phyloP scores from a whole-genome alignment of 495 filamentous ascomycete species.

The Talaromyces adpressus region DNA sequence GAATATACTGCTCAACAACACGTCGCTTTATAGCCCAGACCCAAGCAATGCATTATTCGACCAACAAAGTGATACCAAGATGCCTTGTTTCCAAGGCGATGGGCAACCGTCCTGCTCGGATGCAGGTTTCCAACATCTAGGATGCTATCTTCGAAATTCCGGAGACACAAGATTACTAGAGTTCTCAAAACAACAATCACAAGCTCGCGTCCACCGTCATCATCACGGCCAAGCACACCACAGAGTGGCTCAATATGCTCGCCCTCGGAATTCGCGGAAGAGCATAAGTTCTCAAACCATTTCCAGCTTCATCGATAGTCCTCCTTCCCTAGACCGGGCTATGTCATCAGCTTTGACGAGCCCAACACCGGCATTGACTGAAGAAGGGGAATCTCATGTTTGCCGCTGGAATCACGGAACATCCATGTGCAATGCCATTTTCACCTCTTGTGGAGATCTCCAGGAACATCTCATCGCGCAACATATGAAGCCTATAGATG shows the following conservation, averaged over 20 bases:
- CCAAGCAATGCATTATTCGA: background rate
- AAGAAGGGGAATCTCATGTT: slow-evolving; percentile 26
- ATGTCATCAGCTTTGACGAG: slow-evolving; percentile 33
- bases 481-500: slow-evolving; percentile 35
- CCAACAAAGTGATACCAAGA: background rate
- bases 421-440: slow-evolving; percentile 27
- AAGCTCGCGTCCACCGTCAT: slow-evolving; percentile 28
- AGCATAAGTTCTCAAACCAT: slow-evolving; percentile 36
- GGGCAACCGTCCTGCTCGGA: slow-evolving; percentile 5
- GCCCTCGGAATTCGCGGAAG: slow-evolving; percentile 27
- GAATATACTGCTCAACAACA: background rate
- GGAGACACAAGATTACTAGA: slow-evolving; percentile 2
- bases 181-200: slow-evolving; percentile 10
- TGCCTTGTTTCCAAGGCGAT: slow-evolving; percentile 5
- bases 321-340: slow-evolving; percentile 36
- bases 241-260: slow-evolving; percentile 28
- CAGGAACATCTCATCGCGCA: slow-evolving; percentile 35
- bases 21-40: background rate
- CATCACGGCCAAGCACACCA: slow-evolving; percentile 27
- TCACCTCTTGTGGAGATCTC: slow-evolving; percentile 28
- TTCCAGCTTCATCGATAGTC: slow-evolving; percentile 34
- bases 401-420: slow-evolving; percentile 36
- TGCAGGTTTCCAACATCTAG: slow-evolving; percentile 8
- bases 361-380: slow-evolving; percentile 31
- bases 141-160: slow-evolving; percentile 5